These are phyloP conservation scores for Monosporascus sp. DNA, from an alignment of 2,329 filamentous ascomycete species.

Conservation along the genomic window DNA sequence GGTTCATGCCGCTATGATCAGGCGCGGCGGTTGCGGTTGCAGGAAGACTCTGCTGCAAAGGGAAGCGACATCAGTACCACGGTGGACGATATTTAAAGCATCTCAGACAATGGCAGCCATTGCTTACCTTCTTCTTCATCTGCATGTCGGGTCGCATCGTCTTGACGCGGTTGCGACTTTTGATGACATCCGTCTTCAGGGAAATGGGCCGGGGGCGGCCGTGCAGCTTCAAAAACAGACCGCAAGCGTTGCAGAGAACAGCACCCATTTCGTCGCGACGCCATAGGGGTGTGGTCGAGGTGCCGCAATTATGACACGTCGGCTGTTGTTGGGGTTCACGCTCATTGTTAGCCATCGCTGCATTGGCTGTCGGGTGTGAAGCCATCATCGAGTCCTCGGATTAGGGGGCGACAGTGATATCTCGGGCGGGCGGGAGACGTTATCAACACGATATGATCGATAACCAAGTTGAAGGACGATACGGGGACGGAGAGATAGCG, in stretches of 20 bases:
- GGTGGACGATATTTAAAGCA: neutral
- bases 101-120: neutral
- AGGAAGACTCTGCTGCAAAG: slow-evolving; percentile 35
- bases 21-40: slow-evolving; percentile 23
- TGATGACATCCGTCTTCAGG: slow-evolving; percentile 98
- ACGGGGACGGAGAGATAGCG: slow-evolving; percentile 11
- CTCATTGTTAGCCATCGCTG: slow-evolving; percentile 49
- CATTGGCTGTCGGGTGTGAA: slow-evolving; percentile 33
- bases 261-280: slow-evolving; percentile 92
- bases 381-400: slow-evolving; percentile 25
- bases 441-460: slow-evolving; percentile 8
- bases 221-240: slow-evolving; percentile 94
- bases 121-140: slow-evolving; percentile 69
- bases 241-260: slow-evolving; percentile 97
- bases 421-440: neutral
- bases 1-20: slow-evolving; percentile 57
- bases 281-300: slow-evolving; percentile 94
- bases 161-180: slow-evolving; percentile 97
- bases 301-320: slow-evolving; percentile 92
- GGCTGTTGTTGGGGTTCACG: slow-evolving; percentile 65
- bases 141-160: slow-evolving; percentile 71
- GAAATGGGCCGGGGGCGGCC: slow-evolving; percentile 89
- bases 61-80: neutral
- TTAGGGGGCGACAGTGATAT: neutral
- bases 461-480: slow-evolving; percentile 5